These are phyloP conservation scores for Suillus occidentalis DNA, from an alignment of 768 basidiomycete species.

Conservation along the genomic window DNA sequence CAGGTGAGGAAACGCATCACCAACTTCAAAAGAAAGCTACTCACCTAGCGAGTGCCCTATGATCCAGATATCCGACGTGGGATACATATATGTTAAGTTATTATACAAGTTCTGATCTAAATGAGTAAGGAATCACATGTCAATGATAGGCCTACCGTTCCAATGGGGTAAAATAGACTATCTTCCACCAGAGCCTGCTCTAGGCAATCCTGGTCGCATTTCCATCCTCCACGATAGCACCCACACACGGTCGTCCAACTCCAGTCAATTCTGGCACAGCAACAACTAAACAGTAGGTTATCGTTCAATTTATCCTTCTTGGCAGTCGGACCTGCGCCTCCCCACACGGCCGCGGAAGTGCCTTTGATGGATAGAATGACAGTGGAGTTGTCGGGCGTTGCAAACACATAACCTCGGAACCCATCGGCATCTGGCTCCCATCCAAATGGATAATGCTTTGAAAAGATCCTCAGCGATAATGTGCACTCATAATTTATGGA, in stretches of 20 bases:
- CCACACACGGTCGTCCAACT: conserved; percentile 93
- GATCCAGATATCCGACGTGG: conserved; percentile 87
- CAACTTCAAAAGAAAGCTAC: conserved; percentile 34
- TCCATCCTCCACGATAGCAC: conserved; percentile 78
- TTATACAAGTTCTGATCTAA: conserved; percentile 75
- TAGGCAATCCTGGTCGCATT: conserved; percentile 79
- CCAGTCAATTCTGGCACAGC: conserved; percentile 91
- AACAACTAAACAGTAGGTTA: conserved; percentile 90
- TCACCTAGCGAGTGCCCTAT: conserved; percentile 67
- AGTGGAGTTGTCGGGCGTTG: conserved; percentile 77
- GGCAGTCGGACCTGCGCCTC: conserved; percentile 78
- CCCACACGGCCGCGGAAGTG: conserved; percentile 75
- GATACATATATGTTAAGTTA: conserved; percentile 92
- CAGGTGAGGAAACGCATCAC: conserved; percentile 28
- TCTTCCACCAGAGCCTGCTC: conserved; percentile 75
- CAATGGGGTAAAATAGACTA: conserved; percentile 86
- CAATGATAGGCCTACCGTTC: conserved; percentile 58
- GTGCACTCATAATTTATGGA: neutral
- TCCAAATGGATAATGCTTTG: conserved; percentile 67
- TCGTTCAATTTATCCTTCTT: conserved; percentile 94
- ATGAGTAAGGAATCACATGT: neutral
- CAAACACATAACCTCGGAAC: conserved; percentile 90
- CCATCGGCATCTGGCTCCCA: conserved; percentile 90
- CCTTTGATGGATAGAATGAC: conserved; percentile 92
- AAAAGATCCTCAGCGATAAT: neutral